Evolutionary conservation across 345 rosid species (phyloP).

Genomic region (Capsella bursapastoris): DNA sequence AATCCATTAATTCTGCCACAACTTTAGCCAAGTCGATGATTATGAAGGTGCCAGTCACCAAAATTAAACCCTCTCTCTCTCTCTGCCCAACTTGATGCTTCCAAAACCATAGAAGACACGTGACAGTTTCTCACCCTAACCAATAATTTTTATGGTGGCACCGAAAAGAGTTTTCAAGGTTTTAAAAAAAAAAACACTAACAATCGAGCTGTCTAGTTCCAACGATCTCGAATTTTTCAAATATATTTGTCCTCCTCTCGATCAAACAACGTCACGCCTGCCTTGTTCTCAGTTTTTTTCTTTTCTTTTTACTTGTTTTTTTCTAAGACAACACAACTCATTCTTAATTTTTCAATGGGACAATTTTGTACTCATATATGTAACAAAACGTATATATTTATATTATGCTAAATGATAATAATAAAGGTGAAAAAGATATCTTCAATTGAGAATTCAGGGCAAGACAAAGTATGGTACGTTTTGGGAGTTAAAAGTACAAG

Average conservation of each 20-base stretch:
- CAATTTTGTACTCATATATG: too few relatives aligned
- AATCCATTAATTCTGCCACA: slow-evolving; percentile 22
- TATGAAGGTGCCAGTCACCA: not conserved
- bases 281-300: too few relatives aligned
- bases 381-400: not conserved
- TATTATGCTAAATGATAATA: too few relatives aligned
- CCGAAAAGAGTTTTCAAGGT: not conserved
- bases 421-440: too few relatives aligned
- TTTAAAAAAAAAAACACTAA: too few relatives aligned
- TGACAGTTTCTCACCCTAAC: not conserved
- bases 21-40: slow-evolving; percentile 14
- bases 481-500: too few relatives aligned
- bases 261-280: too few relatives aligned
- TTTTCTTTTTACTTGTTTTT: too few relatives aligned
- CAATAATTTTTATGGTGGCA: not conserved
- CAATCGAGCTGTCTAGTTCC: not conserved
- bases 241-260: not conserved
- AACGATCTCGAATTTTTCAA: not conserved
- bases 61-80: slow-evolving; percentile 7
- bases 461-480: too few relatives aligned
- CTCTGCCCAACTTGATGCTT: slow-evolving; percentile 10
- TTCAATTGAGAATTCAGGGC: too few relatives aligned
- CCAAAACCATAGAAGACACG: slow-evolving; percentile 21
- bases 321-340: not conserved
- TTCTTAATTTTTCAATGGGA: not conserved